Evolutionary conservation across 2,329 filamentous ascomycete species (phyloP).

Genomic region (Ophiocordyceps sinensis): DNA sequence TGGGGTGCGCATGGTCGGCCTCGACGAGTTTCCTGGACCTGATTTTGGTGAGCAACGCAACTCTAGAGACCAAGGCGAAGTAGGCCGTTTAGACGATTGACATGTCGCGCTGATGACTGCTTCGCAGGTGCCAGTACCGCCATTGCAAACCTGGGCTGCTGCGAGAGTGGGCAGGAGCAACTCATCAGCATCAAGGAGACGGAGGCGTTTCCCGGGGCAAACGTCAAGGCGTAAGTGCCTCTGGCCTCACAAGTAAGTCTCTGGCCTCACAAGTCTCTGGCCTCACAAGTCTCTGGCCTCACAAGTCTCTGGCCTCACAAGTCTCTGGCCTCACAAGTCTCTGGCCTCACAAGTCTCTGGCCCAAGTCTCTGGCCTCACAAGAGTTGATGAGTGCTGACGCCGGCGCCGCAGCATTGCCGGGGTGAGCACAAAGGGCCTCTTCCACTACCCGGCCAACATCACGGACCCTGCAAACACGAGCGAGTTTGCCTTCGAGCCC

Average conservation of each 20-base stretch:
- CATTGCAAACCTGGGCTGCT: conserved; percentile 24
- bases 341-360: no score
- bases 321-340: no score
- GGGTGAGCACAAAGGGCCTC: conserved; percentile 33
- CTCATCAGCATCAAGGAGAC: conserved; percentile 37
- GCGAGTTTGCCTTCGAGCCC: conserved; percentile 38
- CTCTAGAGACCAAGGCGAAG: not conserved
- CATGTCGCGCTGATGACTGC: not conserved
- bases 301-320: no score
- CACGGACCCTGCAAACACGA: conserved; percentile 35
- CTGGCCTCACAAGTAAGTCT: no score
- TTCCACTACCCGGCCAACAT: conserved; percentile 46
- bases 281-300: no score
- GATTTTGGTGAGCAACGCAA: conserved; percentile 27
- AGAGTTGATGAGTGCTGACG: not conserved
- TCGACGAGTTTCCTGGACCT: conserved; percentile 39
- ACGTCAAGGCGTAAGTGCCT: conserved; percentile 27
- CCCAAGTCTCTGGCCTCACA: no score
- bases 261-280: no score
- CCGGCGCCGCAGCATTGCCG: conserved; percentile 18
- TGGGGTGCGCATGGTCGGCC: conserved; percentile 44
- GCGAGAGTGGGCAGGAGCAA: conserved; percentile 31
- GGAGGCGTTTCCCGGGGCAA: conserved; percentile 37
- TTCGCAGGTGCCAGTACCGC: not conserved
- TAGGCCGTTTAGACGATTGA: not conserved